A percentile compares a stretch with the other conserved stretches of the same genome.
Conservation (phyloP, 371 early-diverging fungal species). For the Blakeslea trispora region DNA sequence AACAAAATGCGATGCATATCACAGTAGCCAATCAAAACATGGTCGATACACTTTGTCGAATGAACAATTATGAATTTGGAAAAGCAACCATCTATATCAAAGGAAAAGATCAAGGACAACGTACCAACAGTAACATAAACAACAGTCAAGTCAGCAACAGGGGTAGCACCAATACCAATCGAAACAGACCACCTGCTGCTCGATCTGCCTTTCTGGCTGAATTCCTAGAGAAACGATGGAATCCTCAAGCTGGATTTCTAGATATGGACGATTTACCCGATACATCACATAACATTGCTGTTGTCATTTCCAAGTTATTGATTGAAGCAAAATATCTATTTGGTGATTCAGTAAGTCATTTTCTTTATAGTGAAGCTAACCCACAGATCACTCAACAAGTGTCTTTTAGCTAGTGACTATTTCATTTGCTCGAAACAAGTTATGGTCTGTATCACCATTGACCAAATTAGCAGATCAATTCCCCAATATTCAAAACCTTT, state of each 20-base stretch:
- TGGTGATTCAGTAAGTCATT: constrained; percentile 44
- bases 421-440: constrained; percentile 53
- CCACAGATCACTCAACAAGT: too few relatives aligned
- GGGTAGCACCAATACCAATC: neutral
- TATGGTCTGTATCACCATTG: constrained; percentile 48
- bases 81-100: constrained; percentile 12
- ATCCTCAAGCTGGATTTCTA: constrained; percentile 45
- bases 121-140: constrained; percentile 3
- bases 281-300: constrained; percentile 33
- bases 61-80: constrained; percentile 33
- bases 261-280: constrained; percentile 53
- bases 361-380: too few relatives aligned
- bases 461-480: constrained; percentile 41
- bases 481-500: constrained; percentile 58
- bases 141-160: too few relatives aligned
- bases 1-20: constrained; percentile 23
- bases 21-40: constrained; percentile 23
- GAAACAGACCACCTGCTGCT: neutral
- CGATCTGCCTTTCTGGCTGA: constrained; percentile 26
- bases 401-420: constrained; percentile 59
- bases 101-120: neutral
- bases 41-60: constrained; percentile 29
- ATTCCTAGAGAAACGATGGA: constrained; percentile 54
- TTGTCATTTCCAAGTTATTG: constrained; percentile 47
- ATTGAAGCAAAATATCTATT: constrained; percentile 50